Conservation (phyloP, 2,329 filamentous ascomycete genomes). For the Talaromyces funiculosus region DNA sequence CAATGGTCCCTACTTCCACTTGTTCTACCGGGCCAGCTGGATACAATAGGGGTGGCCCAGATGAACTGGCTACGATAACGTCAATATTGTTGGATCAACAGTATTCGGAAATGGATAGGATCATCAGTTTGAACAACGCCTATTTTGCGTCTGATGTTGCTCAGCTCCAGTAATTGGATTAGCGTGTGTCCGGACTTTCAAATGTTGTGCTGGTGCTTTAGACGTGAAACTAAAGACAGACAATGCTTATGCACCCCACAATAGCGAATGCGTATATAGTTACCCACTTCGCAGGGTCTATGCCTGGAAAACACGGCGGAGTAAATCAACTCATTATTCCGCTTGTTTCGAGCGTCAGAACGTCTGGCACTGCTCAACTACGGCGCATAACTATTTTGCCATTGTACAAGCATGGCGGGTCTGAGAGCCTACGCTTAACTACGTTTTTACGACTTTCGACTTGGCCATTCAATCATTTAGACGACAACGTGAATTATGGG, state of each 20-base stretch:
- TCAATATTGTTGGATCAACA: constrained; percentile 22
- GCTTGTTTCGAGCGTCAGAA: too few relatives aligned
- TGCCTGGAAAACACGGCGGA: too few relatives aligned
- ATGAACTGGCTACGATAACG: constrained; percentile 21
- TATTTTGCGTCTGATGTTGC: constrained; percentile 13
- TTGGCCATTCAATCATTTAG: constrained; percentile 41
- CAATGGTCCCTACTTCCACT: not conserved
- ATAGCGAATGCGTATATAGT: too few relatives aligned
- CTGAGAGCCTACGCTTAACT: too few relatives aligned
- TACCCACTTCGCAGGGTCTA: too few relatives aligned
- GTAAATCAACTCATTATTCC: too few relatives aligned
- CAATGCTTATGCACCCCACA: too few relatives aligned
- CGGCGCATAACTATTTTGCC: too few relatives aligned
- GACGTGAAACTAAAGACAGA: too few relatives aligned
- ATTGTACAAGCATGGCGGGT: too few relatives aligned
- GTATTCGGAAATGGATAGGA: constrained; percentile 24
- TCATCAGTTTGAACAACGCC: constrained; percentile 21
- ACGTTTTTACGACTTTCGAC: too few relatives aligned
- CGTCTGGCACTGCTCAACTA: too few relatives aligned
- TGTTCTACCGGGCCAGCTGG: not conserved
- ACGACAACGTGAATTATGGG: constrained; percentile 37
- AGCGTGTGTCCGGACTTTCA: not conserved
- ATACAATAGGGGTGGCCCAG: constrained; percentile 9
- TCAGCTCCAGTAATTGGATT: not conserved
- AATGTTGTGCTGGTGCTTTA: not conserved